These are phyloP conservation scores for Ilex asprella DNA, from an alignment of 257 asterid genomes.

Conservation along the genomic window DNA sequence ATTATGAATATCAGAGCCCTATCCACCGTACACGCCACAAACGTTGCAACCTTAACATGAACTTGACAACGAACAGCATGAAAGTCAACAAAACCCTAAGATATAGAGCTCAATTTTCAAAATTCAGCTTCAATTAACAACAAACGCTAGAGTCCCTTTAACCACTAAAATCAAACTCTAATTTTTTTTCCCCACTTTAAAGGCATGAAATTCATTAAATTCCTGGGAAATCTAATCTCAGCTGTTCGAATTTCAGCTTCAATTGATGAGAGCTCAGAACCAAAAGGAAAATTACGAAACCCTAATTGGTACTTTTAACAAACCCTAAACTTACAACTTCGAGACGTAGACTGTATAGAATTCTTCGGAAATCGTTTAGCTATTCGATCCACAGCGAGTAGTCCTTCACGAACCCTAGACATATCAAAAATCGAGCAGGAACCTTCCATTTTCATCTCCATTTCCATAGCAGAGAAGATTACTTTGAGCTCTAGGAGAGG, in stretches of 20 bases:
- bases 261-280: background rate
- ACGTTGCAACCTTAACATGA: no score
- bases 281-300: constrained; percentile 13
- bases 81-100: background rate
- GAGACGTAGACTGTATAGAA: constrained; percentile 48
- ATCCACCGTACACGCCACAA: no score
- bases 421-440: constrained; percentile 27
- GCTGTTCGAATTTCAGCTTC: constrained; percentile 5
- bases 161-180: background rate
- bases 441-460: constrained; percentile 52
- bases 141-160: background rate
- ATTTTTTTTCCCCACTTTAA: constrained; percentile 13
- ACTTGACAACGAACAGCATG: background rate
- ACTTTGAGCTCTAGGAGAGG: background rate
- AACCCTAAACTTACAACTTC: constrained; percentile 66
- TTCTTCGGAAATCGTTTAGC: constrained; percentile 33
- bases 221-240: constrained; percentile 1
- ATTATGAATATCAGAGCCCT: constrained; percentile 1
- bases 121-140: constrained; percentile 1
- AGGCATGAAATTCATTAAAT: constrained; percentile 13
- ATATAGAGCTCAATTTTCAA: constrained; percentile 6
- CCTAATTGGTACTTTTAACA: constrained; percentile 30
- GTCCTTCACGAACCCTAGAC: constrained; percentile 34
- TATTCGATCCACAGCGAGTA: constrained; percentile 61
- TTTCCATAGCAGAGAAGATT: constrained; percentile 9